Conservation (phyloP, 805 yeast species). For the Huiozyma sinensis region DNA sequence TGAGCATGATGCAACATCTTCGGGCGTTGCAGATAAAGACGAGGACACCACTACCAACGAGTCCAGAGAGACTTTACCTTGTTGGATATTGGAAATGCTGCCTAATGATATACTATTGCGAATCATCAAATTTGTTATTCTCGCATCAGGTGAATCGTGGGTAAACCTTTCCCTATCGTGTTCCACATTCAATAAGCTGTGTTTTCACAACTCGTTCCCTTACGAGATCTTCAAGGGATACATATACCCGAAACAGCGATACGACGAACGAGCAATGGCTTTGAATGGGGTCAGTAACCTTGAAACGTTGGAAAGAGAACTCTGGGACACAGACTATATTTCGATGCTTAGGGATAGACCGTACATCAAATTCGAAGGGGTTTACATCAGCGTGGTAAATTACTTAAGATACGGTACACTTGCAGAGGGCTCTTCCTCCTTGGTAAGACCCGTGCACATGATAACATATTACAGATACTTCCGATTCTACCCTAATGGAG, state of each 20-base stretch:
- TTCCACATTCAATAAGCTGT: conserved; percentile 42
- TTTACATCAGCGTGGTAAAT: conserved; percentile 76
- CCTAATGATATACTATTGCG: conserved; percentile 50
- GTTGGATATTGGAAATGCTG: conserved; percentile 33
- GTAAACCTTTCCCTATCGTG: conserved; percentile 51
- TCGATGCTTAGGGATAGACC: conserved; percentile 48
- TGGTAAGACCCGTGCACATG: conserved; percentile 69
- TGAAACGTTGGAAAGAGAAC: conserved; percentile 28
- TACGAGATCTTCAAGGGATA: conserved; percentile 43
- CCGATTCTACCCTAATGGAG: conserved; percentile 72
- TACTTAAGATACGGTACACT: conserved; percentile 78
- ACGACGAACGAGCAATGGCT: conserved; percentile 34
- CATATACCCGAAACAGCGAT: conserved; percentile 45
- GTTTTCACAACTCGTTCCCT: conserved; percentile 39
- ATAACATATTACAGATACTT: conserved; percentile 82
- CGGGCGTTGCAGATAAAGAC: conserved; percentile 6
- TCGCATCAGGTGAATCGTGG: conserved; percentile 52
- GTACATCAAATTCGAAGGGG: conserved; percentile 67
- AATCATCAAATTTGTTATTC: conserved; percentile 39
- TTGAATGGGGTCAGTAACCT: conserved; percentile 30
- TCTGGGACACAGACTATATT: conserved; percentile 33
- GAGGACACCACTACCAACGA: conserved; percentile 16
- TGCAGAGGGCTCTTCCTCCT: conserved; percentile 50
- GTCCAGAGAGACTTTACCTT: conserved; percentile 27
- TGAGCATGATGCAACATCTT: conserved; percentile 5